Evolutionary conservation across 768 basidiomycete species (phyloP), one percentile per base, ranked within the genome.

Genomic region (Serendipita vermifera): DNA sequence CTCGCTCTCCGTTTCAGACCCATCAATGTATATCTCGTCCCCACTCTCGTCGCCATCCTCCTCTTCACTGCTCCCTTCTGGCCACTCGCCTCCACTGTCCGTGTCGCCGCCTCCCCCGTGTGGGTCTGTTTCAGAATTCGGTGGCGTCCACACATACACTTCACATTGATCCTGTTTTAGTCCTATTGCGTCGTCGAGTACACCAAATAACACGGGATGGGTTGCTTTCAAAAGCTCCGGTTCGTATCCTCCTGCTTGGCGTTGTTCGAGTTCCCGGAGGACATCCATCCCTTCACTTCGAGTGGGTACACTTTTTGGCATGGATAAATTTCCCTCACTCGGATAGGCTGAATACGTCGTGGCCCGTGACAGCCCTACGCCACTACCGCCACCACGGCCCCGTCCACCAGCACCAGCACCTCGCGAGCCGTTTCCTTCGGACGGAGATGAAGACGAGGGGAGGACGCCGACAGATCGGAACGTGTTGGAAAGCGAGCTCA

Each of bases 111-210:
- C 82, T 65, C 81, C 80, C 39, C 86, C 87, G 62, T 98, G 92
- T 1, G 96, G 96, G 72, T 99, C 96, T 24, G 85, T 83, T 61
- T 94, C 90, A 22, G 58, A 86, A 82, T 69, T 94, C 90, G 43
- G 94, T 96, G 36, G 80, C 77, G 73, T 92, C 46, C 46, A 99
- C 2, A 89, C 87, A 70, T 85, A 99, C 58, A 97, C 91, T 66
- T 97, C 93, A 73, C 90, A 96, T 59, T 97, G 92, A 36, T 79
- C 72, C 26, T n/a, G 22, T 31, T 31, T 15, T 22, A 99, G 76
- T 22, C 85, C 85, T 61, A 99, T 87, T 64, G 87, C 85, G 39
- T 92, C 85, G 75, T 92, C 83, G 40, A 99, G 79, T 57, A 87
- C 77, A 58, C 84, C 83, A 69, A 87, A 91, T 26, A 98, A 75